phyloP scores from a whole-genome alignment of 352 stramenopile genomes.

The Sclerospora graminicola region DNA sequence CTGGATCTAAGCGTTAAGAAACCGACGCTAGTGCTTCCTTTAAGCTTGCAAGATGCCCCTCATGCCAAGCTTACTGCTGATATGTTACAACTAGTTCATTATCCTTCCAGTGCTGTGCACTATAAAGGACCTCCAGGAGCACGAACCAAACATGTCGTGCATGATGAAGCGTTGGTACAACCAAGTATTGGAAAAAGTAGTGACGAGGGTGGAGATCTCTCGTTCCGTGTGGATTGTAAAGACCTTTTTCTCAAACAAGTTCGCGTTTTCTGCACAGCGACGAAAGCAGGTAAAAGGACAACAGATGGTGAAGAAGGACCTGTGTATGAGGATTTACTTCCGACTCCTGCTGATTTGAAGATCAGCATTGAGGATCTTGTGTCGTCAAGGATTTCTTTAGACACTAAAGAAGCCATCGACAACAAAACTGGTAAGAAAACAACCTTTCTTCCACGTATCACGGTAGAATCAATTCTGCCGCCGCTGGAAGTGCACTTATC shows the following conservation, averaged over 20 bases:
- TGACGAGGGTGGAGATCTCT: conserved; percentile 11
- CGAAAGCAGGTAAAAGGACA: conserved; percentile 3
- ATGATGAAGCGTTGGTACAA: conserved; percentile 11
- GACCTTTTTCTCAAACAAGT: conserved; percentile 42
- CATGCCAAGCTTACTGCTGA: conserved; percentile 55
- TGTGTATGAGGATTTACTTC: conserved; percentile 29
- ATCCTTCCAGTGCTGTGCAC: conserved; percentile 44
- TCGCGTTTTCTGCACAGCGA: conserved; percentile 29
- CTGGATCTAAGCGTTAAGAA: conserved; percentile 43
- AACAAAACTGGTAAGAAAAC: conserved; percentile 4
- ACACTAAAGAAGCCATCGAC: conserved; percentile 12
- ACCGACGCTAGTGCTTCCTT: conserved; percentile 59
- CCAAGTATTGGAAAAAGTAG: conserved; percentile 6
- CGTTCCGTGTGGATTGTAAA: conserved; percentile 27
- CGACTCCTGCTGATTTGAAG: conserved; percentile 31
- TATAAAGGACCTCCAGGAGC: conserved; percentile 25
- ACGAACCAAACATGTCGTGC: conserved; percentile 23
- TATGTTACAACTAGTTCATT: conserved; percentile 43
- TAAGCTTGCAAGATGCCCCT: conserved; percentile 36
- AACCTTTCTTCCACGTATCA: conserved; percentile 49
- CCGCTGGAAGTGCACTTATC: conserved; percentile 22
- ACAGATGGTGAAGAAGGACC: conserved; percentile 2
- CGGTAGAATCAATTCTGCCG: conserved; percentile 33
- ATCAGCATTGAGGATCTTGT: conserved; percentile 65
- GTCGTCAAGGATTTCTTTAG: conserved; percentile 31